phyloP scores from a whole-genome alignment of 2,329 filamentous ascomycete genomes.

The Camillea tinctor region DNA sequence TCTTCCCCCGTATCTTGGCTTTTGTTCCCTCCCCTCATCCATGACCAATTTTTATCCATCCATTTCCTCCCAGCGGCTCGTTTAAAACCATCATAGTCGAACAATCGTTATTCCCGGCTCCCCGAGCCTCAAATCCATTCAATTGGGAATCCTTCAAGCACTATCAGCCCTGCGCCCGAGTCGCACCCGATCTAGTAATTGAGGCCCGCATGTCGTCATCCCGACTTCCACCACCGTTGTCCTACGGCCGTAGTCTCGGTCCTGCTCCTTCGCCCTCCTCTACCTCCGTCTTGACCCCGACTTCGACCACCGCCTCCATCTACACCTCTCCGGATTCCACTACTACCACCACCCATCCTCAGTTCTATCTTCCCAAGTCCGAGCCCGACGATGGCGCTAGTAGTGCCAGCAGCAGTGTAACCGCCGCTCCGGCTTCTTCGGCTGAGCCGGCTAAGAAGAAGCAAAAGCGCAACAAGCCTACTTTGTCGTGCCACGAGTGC shows the following conservation, averaged over 20 bases:
- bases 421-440: constrained; percentile 20
- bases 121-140: constrained; percentile 23
- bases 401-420: constrained; percentile 24
- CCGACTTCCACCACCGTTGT: constrained; percentile 28
- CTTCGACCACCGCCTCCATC: constrained; percentile 25
- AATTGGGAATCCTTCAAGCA: constrained; percentile 8
- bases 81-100: constrained; percentile 23
- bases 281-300: constrained; percentile 26
- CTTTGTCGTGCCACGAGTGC: constrained; percentile 74
- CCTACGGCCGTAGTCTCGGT: constrained; percentile 25
- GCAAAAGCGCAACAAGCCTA: constrained; percentile 83
- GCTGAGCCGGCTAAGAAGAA: constrained; percentile 59
- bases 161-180: constrained; percentile 5
- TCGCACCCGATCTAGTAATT: background rate
- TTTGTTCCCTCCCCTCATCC: constrained; percentile 20
- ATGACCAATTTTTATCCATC: constrained; percentile 23
- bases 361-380: constrained; percentile 28
- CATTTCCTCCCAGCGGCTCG: constrained; percentile 26
- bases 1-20: constrained; percentile 19
- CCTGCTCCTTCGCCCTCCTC: constrained; percentile 24
- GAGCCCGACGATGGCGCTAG: constrained; percentile 31
- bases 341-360: constrained; percentile 10
- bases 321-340: constrained; percentile 30
- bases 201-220: constrained; percentile 28
- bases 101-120: constrained; percentile 22